phyloP scores from a whole-genome alignment of 768 basidiomycete species.

The Astraeus odoratus region DNA sequence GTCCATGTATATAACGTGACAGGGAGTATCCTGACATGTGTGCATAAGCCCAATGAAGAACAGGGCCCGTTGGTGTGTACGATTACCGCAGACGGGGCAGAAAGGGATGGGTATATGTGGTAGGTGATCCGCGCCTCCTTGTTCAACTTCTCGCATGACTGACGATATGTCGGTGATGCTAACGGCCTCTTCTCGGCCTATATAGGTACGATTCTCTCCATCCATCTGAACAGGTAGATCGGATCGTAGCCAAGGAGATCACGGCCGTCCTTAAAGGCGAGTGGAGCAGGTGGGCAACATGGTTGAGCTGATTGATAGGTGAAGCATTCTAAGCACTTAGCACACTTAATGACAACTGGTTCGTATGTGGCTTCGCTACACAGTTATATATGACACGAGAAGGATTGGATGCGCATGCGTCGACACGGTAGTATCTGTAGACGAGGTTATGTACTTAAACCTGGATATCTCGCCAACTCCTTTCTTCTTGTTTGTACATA shows the following conservation, averaged over 20 bases:
- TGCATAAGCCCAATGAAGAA: constrained; percentile 25
- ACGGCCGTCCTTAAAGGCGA: constrained; percentile 39
- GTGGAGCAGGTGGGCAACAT: constrained; percentile 40
- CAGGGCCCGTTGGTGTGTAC: constrained; percentile 28
- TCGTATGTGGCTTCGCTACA: too few relatives aligned
- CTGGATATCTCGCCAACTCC: too few relatives aligned
- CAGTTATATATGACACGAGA: too few relatives aligned
- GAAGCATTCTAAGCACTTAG: not conserved
- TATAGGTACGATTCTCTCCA: constrained; percentile 45
- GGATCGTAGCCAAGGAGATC: constrained; percentile 48
- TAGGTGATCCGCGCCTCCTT: constrained; percentile 19
- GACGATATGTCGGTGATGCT: not conserved
- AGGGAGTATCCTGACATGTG: constrained; percentile 42
- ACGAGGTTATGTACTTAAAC: too few relatives aligned
- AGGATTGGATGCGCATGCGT: too few relatives aligned
- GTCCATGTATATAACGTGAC: constrained; percentile 50
- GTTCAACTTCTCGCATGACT: not conserved
- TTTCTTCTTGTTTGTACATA: too few relatives aligned
- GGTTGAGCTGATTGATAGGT: constrained; percentile 33
- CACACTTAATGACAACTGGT: too few relatives aligned
- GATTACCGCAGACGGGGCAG: constrained; percentile 29
- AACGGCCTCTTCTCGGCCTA: not conserved
- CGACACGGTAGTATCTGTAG: too few relatives aligned
- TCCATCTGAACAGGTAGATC: constrained; percentile 51
- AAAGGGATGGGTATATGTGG: constrained; percentile 55